Percentiles rank a stretch among this genome's conserved stretches.
Evolutionary conservation across 2,329 filamentous ascomycete species (phyloP).

Genomic region (Fusarium duplospermum): DNA sequence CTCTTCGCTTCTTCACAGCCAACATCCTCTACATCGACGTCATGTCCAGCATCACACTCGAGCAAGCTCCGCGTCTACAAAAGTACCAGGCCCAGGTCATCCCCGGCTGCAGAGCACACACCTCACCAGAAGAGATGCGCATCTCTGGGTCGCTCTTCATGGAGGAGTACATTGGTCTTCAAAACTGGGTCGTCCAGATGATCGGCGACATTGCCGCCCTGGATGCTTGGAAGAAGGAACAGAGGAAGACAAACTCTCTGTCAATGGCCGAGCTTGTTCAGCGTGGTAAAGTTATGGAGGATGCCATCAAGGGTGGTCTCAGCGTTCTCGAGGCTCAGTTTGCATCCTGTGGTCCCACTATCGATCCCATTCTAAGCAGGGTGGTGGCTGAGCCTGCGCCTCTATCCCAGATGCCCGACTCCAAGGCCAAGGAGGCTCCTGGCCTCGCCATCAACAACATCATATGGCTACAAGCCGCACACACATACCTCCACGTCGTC

Average conservation of each 20-base stretch:
- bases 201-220: conserved; percentile 66
- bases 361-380: conserved; percentile 21
- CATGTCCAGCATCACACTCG: conserved; percentile 60
- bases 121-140: conserved; percentile 31
- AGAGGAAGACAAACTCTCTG: conserved; percentile 56
- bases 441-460: conserved; percentile 47
- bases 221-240: conserved; percentile 66
- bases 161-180: conserved; percentile 64
- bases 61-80: conserved; percentile 55
- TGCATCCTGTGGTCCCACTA: neutral
- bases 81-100: conserved; percentile 56
- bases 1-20: conserved; percentile 60
- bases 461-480: conserved; percentile 61
- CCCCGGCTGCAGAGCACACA: conserved; percentile 41
- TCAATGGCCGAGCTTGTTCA: conserved; percentile 59
- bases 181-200: conserved; percentile 68
- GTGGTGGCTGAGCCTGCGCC: conserved; percentile 41
- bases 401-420: conserved; percentile 30
- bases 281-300: conserved; percentile 57
- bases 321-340: conserved; percentile 43
- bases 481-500: conserved; percentile 61
- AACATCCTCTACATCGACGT: conserved; percentile 63
- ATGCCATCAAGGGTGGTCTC: conserved; percentile 50
- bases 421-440: conserved; percentile 35
- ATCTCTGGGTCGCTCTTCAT: conserved; percentile 53